Conservation (phyloP, 257 asterid genomes). For the Primulina huaijiensis region DNA sequence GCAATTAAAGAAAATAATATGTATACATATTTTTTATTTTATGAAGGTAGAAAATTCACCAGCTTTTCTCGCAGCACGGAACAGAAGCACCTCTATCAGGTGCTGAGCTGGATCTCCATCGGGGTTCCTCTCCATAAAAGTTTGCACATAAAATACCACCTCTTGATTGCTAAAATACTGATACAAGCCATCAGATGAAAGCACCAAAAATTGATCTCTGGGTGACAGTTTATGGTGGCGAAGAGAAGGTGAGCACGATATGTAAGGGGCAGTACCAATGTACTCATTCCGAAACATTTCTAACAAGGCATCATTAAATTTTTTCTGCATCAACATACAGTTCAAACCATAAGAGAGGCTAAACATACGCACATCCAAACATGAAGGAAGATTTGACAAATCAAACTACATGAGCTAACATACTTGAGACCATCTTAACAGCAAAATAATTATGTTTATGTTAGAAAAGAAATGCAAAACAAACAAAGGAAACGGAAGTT, state of each 20-base stretch:
- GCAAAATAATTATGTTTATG: conserved; percentile 1
- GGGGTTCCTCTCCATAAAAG: conserved; percentile 88
- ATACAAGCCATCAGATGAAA: conserved; percentile 95
- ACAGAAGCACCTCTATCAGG: conserved; percentile 84
- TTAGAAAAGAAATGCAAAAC: conserved; percentile 11
- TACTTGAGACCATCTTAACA: neutral
- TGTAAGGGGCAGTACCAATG: conserved; percentile 85
- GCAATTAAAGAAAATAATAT: conserved; percentile 13
- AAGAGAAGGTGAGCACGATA: conserved; percentile 86
- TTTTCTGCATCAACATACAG: conserved; percentile 64
- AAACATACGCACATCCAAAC: conserved; percentile 27
- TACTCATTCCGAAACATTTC: conserved; percentile 94
- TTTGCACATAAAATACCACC: conserved; percentile 80
- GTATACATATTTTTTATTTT: neutral
- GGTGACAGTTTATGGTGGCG: conserved; percentile 86
- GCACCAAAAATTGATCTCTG: conserved; percentile 89
- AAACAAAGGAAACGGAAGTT: conserved; percentile 6
- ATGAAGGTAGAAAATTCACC: conserved; percentile 41
- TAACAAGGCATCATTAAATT: conserved; percentile 72
- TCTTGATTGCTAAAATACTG: conserved; percentile 94
- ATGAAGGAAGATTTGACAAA: conserved; percentile 13
- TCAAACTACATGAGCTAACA: conserved; percentile 1
- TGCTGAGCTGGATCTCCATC: conserved; percentile 99
- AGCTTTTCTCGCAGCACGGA: conserved; percentile 97
- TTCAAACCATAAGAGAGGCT: conserved; percentile 28